Conservation (phyloP, 345 rosid species). For the Gossypium mustelinum region DNA sequence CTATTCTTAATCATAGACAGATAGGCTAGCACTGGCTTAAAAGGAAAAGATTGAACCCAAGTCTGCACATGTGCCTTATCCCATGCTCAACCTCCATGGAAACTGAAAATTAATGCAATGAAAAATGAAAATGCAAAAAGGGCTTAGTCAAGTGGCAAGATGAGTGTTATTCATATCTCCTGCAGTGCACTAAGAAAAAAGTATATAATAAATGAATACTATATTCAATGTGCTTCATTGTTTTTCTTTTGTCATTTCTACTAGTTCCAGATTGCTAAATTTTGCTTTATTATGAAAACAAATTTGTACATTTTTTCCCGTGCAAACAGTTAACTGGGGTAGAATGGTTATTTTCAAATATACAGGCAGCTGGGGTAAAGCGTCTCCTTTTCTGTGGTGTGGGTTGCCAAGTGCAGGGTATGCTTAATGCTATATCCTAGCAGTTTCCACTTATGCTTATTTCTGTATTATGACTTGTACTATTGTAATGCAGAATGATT, state of each 20-base stretch:
- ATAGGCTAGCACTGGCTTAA: not conserved
- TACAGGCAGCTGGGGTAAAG: conserved; percentile 87
- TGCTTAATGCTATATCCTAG: conserved; percentile 13
- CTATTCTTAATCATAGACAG: not conserved
- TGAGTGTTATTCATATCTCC: not conserved
- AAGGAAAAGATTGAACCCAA: not conserved
- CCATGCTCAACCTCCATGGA: not conserved
- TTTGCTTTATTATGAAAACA: not conserved
- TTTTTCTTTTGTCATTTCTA: not conserved
- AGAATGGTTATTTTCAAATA: conserved; percentile 4
- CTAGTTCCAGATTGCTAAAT: not conserved
- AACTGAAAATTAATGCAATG: not conserved
- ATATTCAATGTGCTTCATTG: not conserved
- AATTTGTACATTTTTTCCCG: not conserved
- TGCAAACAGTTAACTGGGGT: conserved; percentile 4
- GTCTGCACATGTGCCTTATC: not conserved
- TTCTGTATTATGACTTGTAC: conserved; percentile 50
- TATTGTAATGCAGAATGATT: conserved; percentile 89
- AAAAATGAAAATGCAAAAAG: not conserved
- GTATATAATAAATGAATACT: not conserved
- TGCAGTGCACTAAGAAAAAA: not conserved
- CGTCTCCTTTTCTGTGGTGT: conserved; percentile 97
- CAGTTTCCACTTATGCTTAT: conserved; percentile 14
- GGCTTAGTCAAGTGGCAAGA: conserved; percentile 7
- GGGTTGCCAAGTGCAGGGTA: conserved; percentile 99